Conservation (phyloP, 345 rosid genomes). For the Populus euphratica region DNA sequence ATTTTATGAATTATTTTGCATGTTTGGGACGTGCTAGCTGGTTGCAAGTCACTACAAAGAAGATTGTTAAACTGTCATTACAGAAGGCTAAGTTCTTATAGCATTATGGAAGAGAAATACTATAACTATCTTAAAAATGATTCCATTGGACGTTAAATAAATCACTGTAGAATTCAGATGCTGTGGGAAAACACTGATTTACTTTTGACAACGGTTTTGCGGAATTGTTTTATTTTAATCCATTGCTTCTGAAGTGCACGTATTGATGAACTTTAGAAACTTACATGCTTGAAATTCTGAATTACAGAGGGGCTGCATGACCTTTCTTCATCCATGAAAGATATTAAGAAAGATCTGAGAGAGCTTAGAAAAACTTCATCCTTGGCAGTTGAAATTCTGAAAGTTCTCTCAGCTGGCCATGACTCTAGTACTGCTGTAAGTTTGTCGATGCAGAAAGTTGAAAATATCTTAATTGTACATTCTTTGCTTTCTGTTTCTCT, state of each 20-base stretch:
- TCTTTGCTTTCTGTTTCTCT: background rate
- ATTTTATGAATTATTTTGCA: too few relatives aligned
- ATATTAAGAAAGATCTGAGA: conserved; percentile 53
- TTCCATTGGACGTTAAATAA: too few relatives aligned
- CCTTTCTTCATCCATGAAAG: conserved; percentile 42
- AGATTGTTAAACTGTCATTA: too few relatives aligned
- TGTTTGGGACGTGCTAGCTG: too few relatives aligned
- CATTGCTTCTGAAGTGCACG: background rate
- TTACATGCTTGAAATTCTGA: conserved; percentile 10
- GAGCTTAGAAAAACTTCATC: conserved; percentile 59
- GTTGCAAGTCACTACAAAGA: too few relatives aligned
- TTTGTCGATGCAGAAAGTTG: conserved; percentile 9
- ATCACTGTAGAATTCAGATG: too few relatives aligned
- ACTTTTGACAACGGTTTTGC: too few relatives aligned
- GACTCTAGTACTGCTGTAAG: conserved; percentile 55
- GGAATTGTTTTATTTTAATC: too few relatives aligned
- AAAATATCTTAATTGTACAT: background rate
- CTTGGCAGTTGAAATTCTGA: conserved; percentile 54
- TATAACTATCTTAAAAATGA: too few relatives aligned
- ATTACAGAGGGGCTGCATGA: conserved; percentile 51
- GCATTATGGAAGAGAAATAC: too few relatives aligned
- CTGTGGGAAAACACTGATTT: too few relatives aligned
- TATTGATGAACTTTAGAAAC: background rate
- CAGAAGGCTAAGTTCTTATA: too few relatives aligned
- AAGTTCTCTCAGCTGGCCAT: conserved; percentile 46